Evolutionary conservation across 2,329 filamentous ascomycete genomes (phyloP), one percentile per base, ranked within the genome.

Genomic region (Sporothrix mexicana): DNA sequence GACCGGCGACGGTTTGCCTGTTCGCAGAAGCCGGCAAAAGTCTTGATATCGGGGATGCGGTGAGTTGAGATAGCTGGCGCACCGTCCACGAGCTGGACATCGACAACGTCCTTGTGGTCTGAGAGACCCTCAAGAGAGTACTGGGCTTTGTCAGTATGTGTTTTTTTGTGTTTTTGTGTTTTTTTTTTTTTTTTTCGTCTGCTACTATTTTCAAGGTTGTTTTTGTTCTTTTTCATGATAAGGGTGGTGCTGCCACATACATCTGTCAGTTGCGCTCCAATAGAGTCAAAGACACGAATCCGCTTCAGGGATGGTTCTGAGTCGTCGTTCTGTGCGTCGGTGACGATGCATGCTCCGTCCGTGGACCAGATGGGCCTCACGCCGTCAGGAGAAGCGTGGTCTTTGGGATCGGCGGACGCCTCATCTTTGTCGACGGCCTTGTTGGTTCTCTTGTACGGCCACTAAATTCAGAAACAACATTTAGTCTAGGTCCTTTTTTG

Each of bases 291-390:
- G 0, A 75, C 30, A 23, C 73, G 73, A 41, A 68, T 20, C 25
- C 74, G 75, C 41, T 77, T 77, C 3, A 78, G 74, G 4, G 76
- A 77, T 10, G 74, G 72, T n/a, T 76, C 75, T 9, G 67, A 20
- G n/a, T 68, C 72, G 59, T 66, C 51, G n/a, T 23, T 71, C 8
- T 70, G 36, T 6, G 45, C 51, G 7, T 74, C 74, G 15, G 64
- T 45, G 4, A 76, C 69, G 51, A 77, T 75, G 55, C 97, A 83
- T 2, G 90, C 90, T 75, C 94, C 92, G 75, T 90, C 88, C 2
- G 90, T 88, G 51, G 91, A 91, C 92, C 95, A 98, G 68, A 88
- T 90, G 41, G 94, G 93, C 77, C 94, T 94, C 80, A 92, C 88
- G 61, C 89, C 91, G 75, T 88, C 85, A 81, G 94, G 92, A 80